Conservation (phyloP, 805 yeast genomes). For the Teunomyces panamensis region DNA sequence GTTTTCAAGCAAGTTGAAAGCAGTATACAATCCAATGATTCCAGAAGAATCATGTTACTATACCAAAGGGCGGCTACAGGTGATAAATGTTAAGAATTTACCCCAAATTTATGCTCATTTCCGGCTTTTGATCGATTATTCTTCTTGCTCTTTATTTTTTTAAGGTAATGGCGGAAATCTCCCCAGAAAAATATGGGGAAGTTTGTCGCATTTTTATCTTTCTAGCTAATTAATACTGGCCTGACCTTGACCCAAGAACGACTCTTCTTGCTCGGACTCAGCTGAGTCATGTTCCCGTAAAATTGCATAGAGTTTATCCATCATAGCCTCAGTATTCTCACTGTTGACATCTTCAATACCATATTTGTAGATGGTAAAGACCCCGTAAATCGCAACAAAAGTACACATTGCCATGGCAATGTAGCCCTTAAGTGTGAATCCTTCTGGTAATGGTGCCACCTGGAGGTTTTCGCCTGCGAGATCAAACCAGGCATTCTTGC, state of each 20-base stretch:
- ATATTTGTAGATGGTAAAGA: conserved; percentile 55
- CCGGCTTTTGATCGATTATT: neutral
- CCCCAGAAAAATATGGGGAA: neutral
- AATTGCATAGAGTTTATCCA: conserved; percentile 27
- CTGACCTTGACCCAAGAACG: conserved; percentile 2
- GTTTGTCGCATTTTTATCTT: neutral
- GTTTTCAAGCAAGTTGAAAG: conserved; percentile 45
- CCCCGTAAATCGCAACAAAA: conserved; percentile 56
- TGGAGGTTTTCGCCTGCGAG: conserved; percentile 61
- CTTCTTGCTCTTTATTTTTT: neutral
- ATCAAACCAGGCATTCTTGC: conserved; percentile 49
- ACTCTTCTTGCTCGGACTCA: conserved; percentile 6
- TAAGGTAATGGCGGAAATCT: no score
- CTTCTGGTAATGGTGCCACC: conserved; percentile 60
- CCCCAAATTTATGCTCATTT: conserved; percentile 24
- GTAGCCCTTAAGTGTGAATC: conserved; percentile 71
- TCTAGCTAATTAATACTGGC: neutral
- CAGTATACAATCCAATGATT: conserved; percentile 64
- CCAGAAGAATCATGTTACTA: conserved; percentile 45
- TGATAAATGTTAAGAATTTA: conserved; percentile 12
- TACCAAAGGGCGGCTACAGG: neutral
- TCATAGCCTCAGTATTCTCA: conserved; percentile 47
- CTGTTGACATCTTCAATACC: conserved; percentile 62
- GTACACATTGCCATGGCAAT: conserved; percentile 57
- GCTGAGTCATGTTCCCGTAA: conserved; percentile 21